Conservation (phyloP, 2,329 filamentous ascomycete genomes). For the Stagonosporopsis rhizophila region DNA sequence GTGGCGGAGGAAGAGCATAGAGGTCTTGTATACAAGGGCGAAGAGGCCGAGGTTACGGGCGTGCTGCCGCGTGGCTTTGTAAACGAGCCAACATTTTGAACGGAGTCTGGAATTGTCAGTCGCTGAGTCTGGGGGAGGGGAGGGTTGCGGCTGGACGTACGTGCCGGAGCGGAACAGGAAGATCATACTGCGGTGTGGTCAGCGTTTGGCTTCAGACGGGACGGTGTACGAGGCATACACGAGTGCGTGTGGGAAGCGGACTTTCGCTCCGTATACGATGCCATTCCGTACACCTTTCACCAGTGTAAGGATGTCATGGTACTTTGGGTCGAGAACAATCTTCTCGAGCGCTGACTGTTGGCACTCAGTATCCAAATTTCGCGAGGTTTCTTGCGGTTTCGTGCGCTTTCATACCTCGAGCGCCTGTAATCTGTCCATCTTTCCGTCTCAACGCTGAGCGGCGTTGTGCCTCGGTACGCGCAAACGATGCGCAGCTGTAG, state of each 20-base stretch:
- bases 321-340: conserved; percentile 80
- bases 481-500: conserved; percentile 8
- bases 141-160: conserved; percentile 56
- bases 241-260: conserved; percentile 96
- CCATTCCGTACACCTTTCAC: conserved; percentile 96
- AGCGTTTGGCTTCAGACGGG: neutral
- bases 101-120: conserved; percentile 60
- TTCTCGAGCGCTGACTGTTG: conserved; percentile 73
- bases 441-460: conserved; percentile 1
- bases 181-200: conserved; percentile 74
- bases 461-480: conserved; percentile 36
- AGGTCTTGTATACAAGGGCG: conserved; percentile 86
- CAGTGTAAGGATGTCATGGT: conserved; percentile 84
- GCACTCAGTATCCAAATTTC: conserved; percentile 9
- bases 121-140: neutral
- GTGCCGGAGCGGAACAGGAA: conserved; percentile 93
- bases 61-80: conserved; percentile 87
- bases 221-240: conserved; percentile 62
- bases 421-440: conserved; percentile 45
- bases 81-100: conserved; percentile 78
- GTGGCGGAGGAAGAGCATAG: conserved; percentile 76
- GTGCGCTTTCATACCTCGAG: conserved; percentile 34
- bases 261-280: conserved; percentile 94
- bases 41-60: conserved; percentile 92
- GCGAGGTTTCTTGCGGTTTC: neutral